Base-by-base conservation (phyloP, 768 basidiomycete species). In the Suillus brevipes region DNA sequence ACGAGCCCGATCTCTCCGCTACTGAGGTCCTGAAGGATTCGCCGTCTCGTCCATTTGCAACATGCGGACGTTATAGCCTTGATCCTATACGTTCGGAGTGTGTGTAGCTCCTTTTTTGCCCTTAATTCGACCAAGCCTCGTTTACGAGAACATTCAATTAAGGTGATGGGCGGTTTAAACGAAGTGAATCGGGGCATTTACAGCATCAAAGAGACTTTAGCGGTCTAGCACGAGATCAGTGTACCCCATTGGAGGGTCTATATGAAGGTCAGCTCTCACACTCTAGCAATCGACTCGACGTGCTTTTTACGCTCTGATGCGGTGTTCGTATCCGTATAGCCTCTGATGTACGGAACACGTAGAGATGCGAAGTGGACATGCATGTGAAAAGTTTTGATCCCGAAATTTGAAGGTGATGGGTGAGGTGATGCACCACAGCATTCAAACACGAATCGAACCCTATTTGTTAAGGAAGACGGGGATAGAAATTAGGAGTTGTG, bases 71-170 rank as follows among this genome's bases (percentile, higher is more conserved):
- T 31, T 10, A 6, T 16, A 28, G 18, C 28, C 28, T 53, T 34
- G 53, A 55, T 55, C 53, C 53, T 55, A 55, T 12, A 20, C 53
- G 6, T 55, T 20, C 53, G 53, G 53, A 55, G 31, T 18, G 52
- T 16, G 14, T 31, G 18, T 6, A 31, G 18, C 20, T 53, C 31
- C 31, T 31, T 31, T 52, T 18, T 4, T 31, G 50, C 28, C 50
- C 50, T 53, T 53, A 20, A 53, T 53, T 28, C 50, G 8, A 28
- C 50, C 16, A 28, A 8, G 25, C 13, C 25, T 52, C 50, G 23
- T 12, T 50, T 52, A 28, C 47, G 47, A 52, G 25, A 52, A 28
- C 9, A 55, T 18, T 34, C 31, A 31, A 53, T 53, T 31, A 53
- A 53, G 52, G 18, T 31, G 52, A 55, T 34, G 53, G 31, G 31